These are phyloP conservation scores for Zygosaccharomyces pseudobailii DNA, from an alignment of 1,139 yeast species.

Conservation along the genomic window DNA sequence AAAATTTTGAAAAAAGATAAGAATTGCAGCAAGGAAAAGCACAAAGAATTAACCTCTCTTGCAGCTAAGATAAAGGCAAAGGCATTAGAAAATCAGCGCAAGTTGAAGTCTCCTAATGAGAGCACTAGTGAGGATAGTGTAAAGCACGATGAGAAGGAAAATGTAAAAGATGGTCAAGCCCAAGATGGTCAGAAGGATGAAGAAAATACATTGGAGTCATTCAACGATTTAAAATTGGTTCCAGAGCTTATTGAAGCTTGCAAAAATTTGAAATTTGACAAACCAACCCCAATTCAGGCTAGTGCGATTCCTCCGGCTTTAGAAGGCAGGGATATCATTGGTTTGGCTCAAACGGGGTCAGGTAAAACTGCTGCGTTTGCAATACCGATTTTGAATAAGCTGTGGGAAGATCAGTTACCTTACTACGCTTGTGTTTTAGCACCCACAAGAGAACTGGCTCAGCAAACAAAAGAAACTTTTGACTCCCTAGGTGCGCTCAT, in stretches of 20 bases:
- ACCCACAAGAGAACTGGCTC: slow-evolving; percentile 96
- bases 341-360: slow-evolving; percentile 79
- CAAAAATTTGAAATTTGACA: slow-evolving; percentile 55
- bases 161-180: slow-evolving; percentile 5
- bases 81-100: slow-evolving; percentile 39
- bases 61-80: slow-evolving; percentile 50
- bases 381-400: slow-evolving; percentile 81
- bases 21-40: slow-evolving; percentile 5
- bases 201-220: slow-evolving; percentile 32
- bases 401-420: slow-evolving; percentile 86
- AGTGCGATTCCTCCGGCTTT: slow-evolving; percentile 90
- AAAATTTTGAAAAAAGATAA: slow-evolving; percentile 24
- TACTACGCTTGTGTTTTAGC: slow-evolving; percentile 87
- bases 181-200: slow-evolving; percentile 23
- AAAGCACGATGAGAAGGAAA: slow-evolving; percentile 4
- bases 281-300: slow-evolving; percentile 87
- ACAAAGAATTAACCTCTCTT: slow-evolving; percentile 30
- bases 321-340: slow-evolving; percentile 77
- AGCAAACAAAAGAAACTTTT: slow-evolving; percentile 91
- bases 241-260: slow-evolving; percentile 83
- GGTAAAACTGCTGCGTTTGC: slow-evolving; percentile 88
- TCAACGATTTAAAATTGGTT: slow-evolving; percentile 55
- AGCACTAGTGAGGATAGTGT: slow-evolving; percentile 12
- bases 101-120: slow-evolving; percentile 8
- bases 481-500: slow-evolving; percentile 86